These are phyloP conservation scores for Tricholoma flavovirens DNA, from an alignment of 768 basidiomycete genomes.

Conservation along the genomic window DNA sequence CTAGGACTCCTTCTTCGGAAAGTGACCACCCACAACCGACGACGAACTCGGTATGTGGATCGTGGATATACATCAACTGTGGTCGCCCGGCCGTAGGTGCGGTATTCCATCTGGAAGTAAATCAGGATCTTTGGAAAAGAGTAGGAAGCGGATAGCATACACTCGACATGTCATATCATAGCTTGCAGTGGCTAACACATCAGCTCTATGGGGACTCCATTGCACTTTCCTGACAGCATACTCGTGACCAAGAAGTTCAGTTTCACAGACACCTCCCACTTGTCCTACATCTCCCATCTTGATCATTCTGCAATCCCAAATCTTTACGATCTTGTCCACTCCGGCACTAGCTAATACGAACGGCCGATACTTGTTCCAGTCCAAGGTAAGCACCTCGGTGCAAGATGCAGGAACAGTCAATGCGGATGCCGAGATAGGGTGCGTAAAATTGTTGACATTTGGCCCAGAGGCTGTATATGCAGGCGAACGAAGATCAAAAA, in stretches of 20 bases:
- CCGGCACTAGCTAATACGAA: constrained; percentile 71
- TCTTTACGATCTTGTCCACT: constrained; percentile 68
- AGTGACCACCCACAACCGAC: constrained; percentile 91
- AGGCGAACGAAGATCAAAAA: constrained; percentile 74
- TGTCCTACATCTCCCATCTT: constrained; percentile 46
- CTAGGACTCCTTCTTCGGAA: constrained; percentile 81
- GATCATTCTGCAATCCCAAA: constrained; percentile 90
- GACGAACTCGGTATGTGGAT: constrained; percentile 92
- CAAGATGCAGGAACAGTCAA: constrained; percentile 75
- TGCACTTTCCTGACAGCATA: constrained; percentile 86
- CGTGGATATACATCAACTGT: constrained; percentile 66
- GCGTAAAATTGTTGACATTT: constrained; percentile 51
- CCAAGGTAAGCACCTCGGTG: constrained; percentile 74
- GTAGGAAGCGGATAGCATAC: constrained; percentile 41
- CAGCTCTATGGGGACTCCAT: constrained; percentile 78
- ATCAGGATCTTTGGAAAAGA: constrained; percentile 1
- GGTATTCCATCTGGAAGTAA: constrained; percentile 63
- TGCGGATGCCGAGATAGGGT: constrained; percentile 63
- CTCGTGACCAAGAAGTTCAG: constrained; percentile 75
- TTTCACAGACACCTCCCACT: constrained; percentile 70
- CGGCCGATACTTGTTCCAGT: constrained; percentile 92
- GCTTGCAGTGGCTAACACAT: constrained; percentile 62
- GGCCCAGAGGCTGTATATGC: constrained; percentile 49
- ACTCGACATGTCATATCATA: constrained; percentile 97
- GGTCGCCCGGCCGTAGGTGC: constrained; percentile 42